Evolutionary conservation across 306 rosid genomes (phyloP).

Genomic region (Corylus heterophylla): DNA sequence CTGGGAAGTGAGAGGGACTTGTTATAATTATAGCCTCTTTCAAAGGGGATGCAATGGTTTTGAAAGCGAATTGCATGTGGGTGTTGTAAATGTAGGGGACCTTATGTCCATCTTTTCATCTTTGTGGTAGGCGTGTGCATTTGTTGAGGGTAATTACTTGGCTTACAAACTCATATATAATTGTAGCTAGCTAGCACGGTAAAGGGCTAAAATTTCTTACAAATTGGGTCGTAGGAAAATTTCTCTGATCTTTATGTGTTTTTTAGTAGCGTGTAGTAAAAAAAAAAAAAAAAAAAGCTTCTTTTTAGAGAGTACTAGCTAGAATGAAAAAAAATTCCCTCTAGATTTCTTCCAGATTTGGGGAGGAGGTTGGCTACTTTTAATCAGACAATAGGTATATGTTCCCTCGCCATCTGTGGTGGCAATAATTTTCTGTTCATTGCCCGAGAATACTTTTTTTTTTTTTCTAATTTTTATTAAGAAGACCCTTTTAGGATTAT

Average conservation of each 20-base stretch:
- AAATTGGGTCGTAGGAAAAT: too few relatives aligned
- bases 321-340: not conserved
- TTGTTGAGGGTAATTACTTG: constrained; percentile 6
- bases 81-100: constrained; percentile 59
- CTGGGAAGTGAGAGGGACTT: constrained; percentile 5
- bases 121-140: constrained; percentile 18
- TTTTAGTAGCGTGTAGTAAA: too few relatives aligned
- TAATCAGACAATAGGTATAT: not conserved
- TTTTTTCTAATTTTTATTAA: too few relatives aligned
- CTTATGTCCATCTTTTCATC: constrained; percentile 32
- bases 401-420: not conserved
- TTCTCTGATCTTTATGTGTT: too few relatives aligned
- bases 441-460: not conserved
- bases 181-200: too few relatives aligned
- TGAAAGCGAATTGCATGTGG: constrained; percentile 67
- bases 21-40: not conserved
- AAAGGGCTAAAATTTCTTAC: too few relatives aligned
- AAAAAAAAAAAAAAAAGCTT: too few relatives aligned
- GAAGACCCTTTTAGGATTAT: too few relatives aligned
- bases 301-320: too few relatives aligned
- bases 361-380: not conserved
- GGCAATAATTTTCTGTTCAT: not conserved
- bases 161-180: too few relatives aligned
- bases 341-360: not conserved
- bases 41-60: constrained; percentile 9